Base-by-base conservation (phyloP, 352 stramenopile genomes). In the Sclerospora graminicola region DNA sequence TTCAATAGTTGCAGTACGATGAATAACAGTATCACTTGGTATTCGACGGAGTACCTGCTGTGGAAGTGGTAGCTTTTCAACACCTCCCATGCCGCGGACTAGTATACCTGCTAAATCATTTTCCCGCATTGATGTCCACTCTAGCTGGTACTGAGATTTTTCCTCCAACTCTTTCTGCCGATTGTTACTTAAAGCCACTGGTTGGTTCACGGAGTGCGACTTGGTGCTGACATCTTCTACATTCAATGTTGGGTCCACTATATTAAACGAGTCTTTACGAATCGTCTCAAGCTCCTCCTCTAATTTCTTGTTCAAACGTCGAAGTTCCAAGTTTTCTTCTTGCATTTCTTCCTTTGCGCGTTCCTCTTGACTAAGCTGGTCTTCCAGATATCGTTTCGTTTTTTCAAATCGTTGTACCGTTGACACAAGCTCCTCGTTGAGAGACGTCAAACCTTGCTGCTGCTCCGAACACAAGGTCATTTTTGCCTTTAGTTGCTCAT, bases 301-400 rank as follows among this genome's bases (percentile, higher is more conserved):
- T 26, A 90, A 52, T 24, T 75, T 77, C 44, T 85, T 88, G 54
- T 85, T 88, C 15, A 73, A 51, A 21, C 79, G 78, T 34, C 74
- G 69, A 41, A 87, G 77, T 34, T 84, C 75, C 19, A 88, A 45
- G 29, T 76, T 84, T 34, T 86, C 62, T 30, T 90, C 75, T 39
- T 90, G 78, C 38, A 78, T 62, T 27, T 87, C 75, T 38, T 88
- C 78, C 3, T 70, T 44, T 21, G 61, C 57, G 11, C 70, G 69
- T 44, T 90, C 78, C 39, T 90, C 78, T 41, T 84, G 73, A 27
- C 73, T 66, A 6, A 90, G 61, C 33, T 88, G 75, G 53, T 90
- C 78, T 57, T 90, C 75, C 1, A 88, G 44, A 33, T 85, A 69
- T 1, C 78, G 70, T 37, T 86, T 90, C 2, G 67, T 82, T 33